Conservation (phyloP, 345 rosid genomes). For the Eucalyptus guilfoylei region DNA sequence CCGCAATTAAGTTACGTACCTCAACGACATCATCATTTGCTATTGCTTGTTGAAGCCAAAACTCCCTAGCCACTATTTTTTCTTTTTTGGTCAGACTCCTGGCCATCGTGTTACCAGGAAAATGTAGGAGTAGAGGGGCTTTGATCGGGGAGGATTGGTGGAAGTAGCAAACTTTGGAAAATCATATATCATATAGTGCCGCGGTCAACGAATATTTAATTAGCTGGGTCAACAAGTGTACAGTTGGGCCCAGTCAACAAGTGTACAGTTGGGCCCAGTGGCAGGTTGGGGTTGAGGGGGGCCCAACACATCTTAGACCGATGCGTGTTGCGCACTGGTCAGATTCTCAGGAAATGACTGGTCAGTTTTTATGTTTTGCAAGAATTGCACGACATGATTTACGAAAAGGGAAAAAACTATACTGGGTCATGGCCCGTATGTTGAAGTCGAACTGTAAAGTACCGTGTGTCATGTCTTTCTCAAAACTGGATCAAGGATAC, state of each 20-base stretch:
- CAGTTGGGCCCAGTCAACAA: not conserved
- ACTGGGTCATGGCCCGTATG: not conserved
- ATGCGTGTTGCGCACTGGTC: too few species aligned
- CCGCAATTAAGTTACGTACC: too few species aligned
- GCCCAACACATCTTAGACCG: too few species aligned
- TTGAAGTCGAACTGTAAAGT: not conserved
- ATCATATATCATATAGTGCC: accelerated
- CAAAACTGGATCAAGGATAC: not conserved
- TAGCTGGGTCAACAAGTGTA: not conserved
- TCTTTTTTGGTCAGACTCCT: too few species aligned
- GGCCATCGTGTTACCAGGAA: not conserved
- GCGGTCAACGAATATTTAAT: too few species aligned
- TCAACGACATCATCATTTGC: not conserved
- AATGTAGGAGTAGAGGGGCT: not conserved
- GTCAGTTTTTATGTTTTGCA: not conserved
- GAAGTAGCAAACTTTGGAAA: not conserved
- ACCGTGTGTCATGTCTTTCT: not conserved
- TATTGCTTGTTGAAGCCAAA: not conserved
- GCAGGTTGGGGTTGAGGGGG: too few species aligned
- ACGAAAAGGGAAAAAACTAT: not conserved
- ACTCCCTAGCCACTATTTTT: too few species aligned
- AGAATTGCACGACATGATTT: not conserved
- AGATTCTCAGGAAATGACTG: too few species aligned
- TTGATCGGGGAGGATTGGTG: not conserved
- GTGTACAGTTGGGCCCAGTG: not conserved